Percentiles rank a stretch among this genome's conserved stretches.
Evolutionary conservation across 2,329 filamentous ascomycete species (phyloP).

Genomic region (Pseudodiploospora longispora): DNA sequence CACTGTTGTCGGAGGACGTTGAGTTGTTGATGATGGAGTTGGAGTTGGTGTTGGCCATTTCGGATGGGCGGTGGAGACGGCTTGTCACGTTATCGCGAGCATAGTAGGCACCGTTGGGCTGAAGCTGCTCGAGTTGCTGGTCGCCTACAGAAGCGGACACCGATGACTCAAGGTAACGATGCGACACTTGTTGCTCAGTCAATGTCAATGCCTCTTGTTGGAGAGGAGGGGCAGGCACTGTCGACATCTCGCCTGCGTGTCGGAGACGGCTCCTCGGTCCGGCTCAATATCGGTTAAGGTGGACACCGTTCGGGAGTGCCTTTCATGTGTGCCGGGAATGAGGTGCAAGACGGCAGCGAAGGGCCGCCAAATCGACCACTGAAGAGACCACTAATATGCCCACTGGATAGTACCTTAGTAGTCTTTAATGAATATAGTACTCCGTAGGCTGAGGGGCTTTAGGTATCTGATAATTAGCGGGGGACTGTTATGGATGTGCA

Average conservation of each 20-base stretch:
- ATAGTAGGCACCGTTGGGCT: background rate
- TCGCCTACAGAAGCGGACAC: background rate
- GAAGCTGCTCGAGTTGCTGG: background rate
- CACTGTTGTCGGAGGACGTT: constrained; percentile 18
- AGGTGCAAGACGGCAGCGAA: too few species aligned
- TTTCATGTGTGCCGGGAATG: too few species aligned
- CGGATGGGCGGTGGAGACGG: constrained; percentile 10
- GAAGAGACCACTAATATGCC: too few species aligned
- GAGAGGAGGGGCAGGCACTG: background rate
- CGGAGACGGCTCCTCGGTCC: background rate
- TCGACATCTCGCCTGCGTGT: too few species aligned
- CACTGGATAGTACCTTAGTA: too few species aligned
- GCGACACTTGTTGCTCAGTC: background rate
- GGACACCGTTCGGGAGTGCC: too few species aligned
- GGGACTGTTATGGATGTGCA: too few species aligned
- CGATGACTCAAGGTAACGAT: background rate
- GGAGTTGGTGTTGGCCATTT: constrained; percentile 15
- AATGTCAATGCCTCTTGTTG: background rate
- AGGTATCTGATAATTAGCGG: too few species aligned
- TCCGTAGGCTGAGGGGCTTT: too few species aligned
- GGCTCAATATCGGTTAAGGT: background rate
- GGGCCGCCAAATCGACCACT: too few species aligned
- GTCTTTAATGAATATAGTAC: too few species aligned
- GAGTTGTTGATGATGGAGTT: constrained; percentile 21
- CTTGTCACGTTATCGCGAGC: constrained; percentile 17